phyloP scores from a whole-genome alignment of 768 basidiomycete species.

The Trametes maxima region DNA sequence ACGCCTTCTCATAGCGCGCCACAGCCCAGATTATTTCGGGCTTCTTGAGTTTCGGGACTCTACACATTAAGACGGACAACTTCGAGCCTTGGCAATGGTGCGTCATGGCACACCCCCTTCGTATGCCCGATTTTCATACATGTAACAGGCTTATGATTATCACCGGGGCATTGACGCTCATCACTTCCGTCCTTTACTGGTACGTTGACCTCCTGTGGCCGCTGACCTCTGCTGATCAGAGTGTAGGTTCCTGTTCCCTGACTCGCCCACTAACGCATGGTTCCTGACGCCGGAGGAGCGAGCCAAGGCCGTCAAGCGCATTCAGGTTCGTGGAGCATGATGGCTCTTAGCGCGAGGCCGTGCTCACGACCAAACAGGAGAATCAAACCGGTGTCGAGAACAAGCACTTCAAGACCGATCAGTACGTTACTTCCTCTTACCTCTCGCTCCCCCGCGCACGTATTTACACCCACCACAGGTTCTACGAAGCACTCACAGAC shows the following conservation, averaged over 20 bases:
- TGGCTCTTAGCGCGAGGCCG: not conserved
- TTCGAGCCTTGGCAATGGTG: conserved; percentile 80
- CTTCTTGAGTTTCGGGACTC: conserved; percentile 65
- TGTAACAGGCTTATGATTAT: conserved; percentile 65
- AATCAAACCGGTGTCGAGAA: conserved; percentile 86
- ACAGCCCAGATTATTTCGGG: conserved; percentile 71
- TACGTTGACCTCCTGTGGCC: conserved; percentile 12
- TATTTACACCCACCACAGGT: conserved; percentile 38
- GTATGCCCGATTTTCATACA: not conserved
- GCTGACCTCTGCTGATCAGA: not conserved
- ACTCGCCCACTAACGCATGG: conserved; percentile 75
- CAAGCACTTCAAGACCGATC: conserved; percentile 78
- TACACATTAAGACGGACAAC: conserved; percentile 57
- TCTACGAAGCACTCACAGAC: conserved; percentile 68
- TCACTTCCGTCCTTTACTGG: conserved; percentile 58
- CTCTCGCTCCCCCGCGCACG: not conserved
- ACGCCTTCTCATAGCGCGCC: not conserved
- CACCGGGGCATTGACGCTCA: conserved; percentile 60
- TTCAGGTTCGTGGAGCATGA: conserved; percentile 47
- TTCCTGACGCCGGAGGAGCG: conserved; percentile 72
- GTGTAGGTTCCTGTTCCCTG: conserved; percentile 68
- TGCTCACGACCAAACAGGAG: conserved; percentile 38
- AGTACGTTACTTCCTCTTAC: conserved; percentile 47
- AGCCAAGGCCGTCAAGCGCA: conserved; percentile 59
- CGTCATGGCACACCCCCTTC: not conserved